Evolutionary conservation across 2,329 filamentous ascomycete genomes (phyloP), one percentile per base, ranked within the genome.

Genomic region (Amylocarpus encephaloides): DNA sequence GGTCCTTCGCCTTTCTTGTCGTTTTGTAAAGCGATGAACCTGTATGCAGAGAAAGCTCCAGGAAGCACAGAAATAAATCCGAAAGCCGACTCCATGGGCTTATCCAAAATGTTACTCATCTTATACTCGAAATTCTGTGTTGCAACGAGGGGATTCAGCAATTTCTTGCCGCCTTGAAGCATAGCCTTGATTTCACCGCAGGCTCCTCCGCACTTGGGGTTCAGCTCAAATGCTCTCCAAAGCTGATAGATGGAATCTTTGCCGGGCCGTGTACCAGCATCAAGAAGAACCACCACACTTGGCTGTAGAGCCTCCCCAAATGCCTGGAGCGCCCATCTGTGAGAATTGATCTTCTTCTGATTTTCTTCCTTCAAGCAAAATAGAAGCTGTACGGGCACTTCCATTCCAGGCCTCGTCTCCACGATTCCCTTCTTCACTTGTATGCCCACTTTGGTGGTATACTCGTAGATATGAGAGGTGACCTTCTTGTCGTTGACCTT

Each of bases 371-470:
- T 62, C 3, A 62, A 50, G 26, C 56, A 59, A 52, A 60, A 60
- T 2, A 62, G 50, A 30, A 62, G 38, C 40, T 62, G 59, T 4
- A 59, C 55, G 2, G 59, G 58, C 35, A 19, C 39, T 95, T 88
- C 58, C 95, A 95, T 39, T 90, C 92, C 75, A 95, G 92, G 91
- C 35, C 95, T 79, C 3, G 89, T 95, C 62, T 82, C 83, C 11
- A 88, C 79, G 65, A 86, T 82, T 63, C 95, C 88, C 62, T 92
- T 88, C 48, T 85, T 83, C 3, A 92, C 90, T 19, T 90, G 86
- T 64, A 96, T 92, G 48, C 96, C 85, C 75, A 76, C 66, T 52
- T 76, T 73, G 1, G 74, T 77, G 3, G 74, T 76, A 54, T 77
- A 77, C 57, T 78, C 82, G 70, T 85, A 86, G 52, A 86, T 81